A percentile compares a stretch with the other conserved stretches of the same genome.
Evolutionary conservation across 768 basidiomycete species (phyloP).

Genomic region (Hydnomerulius pinastri): DNA sequence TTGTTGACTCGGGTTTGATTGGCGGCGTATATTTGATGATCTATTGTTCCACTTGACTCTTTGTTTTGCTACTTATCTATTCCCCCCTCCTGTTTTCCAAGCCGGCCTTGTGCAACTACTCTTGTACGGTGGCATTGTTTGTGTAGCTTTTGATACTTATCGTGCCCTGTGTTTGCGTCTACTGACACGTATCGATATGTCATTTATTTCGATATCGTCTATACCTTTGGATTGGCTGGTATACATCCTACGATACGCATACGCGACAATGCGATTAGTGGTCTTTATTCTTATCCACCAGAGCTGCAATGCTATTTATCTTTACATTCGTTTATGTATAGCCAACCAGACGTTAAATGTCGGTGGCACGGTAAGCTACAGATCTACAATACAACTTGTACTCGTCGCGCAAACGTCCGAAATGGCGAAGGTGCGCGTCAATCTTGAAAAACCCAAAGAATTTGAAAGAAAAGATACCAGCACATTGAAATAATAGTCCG

Average conservation of each 20-base stretch:
- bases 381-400: neutral
- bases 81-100: neutral
- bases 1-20: neutral
- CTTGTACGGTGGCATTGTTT: neutral
- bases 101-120: neutral
- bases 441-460: too few species aligned
- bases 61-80: neutral
- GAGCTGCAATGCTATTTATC: neutral
- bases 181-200: neutral
- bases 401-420: slow-evolving; percentile 5
- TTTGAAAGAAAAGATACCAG: too few species aligned
- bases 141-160: neutral
- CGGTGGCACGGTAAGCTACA: neutral
- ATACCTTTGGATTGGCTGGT: neutral
- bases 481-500: neutral
- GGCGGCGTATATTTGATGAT: neutral
- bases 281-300: neutral
- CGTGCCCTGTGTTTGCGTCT: neutral
- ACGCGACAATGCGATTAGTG: too few species aligned
- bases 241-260: neutral
- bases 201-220: neutral
- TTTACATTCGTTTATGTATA: too few species aligned
- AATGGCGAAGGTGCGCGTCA: neutral
- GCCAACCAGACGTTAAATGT: too few species aligned
- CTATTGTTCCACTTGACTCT: neutral